These are phyloP conservation scores for Phlegmacium glaucopus DNA, from an alignment of 768 basidiomycete genomes.

Conservation along the genomic window DNA sequence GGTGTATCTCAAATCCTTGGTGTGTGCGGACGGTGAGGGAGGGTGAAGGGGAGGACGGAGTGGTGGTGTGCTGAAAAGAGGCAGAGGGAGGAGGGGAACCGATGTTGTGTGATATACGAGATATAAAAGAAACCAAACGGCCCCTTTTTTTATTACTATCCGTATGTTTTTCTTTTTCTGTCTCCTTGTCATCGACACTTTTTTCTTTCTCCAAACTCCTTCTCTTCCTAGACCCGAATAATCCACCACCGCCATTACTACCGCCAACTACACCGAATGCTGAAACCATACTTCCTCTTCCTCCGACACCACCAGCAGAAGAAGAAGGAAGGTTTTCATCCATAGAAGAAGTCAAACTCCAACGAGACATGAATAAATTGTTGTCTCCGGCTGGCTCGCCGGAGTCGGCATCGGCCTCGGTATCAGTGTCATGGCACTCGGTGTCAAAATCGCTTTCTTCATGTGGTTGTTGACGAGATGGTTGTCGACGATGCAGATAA, in stretches of 20 bases:
- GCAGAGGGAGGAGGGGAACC: neutral
- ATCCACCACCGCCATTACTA: too few species aligned
- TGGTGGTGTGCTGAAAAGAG: neutral
- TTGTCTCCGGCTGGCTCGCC: too few species aligned
- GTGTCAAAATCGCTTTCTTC: too few species aligned
- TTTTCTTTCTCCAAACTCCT: conserved; percentile 1
- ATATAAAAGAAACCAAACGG: conserved; percentile 19
- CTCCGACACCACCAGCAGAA: too few species aligned
- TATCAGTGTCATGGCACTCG: too few species aligned
- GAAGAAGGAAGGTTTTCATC: neutral
- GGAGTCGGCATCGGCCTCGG: conserved; percentile 10
- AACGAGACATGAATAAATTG: neutral
- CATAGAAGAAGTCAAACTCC: neutral
- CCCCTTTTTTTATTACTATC: conserved; percentile 12
- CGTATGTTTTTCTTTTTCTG: neutral
- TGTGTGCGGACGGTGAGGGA: too few species aligned
- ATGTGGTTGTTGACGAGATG: neutral
- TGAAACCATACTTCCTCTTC: too few species aligned
- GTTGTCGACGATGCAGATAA: neutral
- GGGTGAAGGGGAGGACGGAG: too few species aligned
- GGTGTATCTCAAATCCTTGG: too few species aligned
- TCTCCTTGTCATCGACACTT: neutral
- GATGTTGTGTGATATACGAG: conserved; percentile 15
- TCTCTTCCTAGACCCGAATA: neutral
- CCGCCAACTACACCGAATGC: too few species aligned